These are phyloP conservation scores for Uncinocarpus reesii DNA, from an alignment of 2,329 filamentous ascomycete genomes.

Conservation along the genomic window DNA sequence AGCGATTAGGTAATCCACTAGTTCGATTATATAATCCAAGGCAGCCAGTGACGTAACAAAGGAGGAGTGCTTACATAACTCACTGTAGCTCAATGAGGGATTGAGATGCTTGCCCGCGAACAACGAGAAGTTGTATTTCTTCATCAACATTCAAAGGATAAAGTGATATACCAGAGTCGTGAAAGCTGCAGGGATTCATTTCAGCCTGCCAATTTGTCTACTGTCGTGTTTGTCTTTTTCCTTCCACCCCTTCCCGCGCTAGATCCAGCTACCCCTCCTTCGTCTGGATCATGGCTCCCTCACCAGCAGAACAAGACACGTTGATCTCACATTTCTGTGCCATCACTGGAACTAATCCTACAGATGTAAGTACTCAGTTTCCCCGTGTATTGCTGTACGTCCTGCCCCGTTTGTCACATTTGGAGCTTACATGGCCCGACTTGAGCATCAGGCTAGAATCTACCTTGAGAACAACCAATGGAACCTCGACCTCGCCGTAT, in stretches of 20 bases:
- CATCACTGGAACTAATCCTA: slow-evolving; percentile 44
- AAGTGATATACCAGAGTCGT: too few relatives aligned
- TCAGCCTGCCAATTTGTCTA: too few relatives aligned
- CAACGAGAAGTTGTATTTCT: too few relatives aligned
- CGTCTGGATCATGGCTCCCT: slow-evolving; percentile 25
- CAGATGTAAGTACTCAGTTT: slow-evolving; percentile 34
- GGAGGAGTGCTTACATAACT: neutral
- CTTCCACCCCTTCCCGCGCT: neutral
- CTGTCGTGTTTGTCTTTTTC: neutral
- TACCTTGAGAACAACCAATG: slow-evolving; percentile 57
- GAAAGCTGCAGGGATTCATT: too few relatives aligned
- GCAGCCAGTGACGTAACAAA: neutral
- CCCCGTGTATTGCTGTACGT: neutral
- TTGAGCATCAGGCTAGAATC: slow-evolving; percentile 47
- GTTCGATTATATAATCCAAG: neutral
- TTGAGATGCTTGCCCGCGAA: too few relatives aligned
- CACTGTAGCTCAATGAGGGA: too few relatives aligned
- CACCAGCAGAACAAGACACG: slow-evolving; percentile 32
- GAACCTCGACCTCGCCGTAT: slow-evolving; percentile 54
- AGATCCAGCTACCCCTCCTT: slow-evolving; percentile 5
- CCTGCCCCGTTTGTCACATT: neutral
- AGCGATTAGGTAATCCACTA: too few relatives aligned
- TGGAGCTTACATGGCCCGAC: slow-evolving; percentile 8
- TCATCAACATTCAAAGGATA: too few relatives aligned
- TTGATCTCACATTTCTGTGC: slow-evolving; percentile 45